Base-by-base conservation (phyloP, 2,329 filamentous ascomycete species). In the Cladosporium sp. region DNA sequence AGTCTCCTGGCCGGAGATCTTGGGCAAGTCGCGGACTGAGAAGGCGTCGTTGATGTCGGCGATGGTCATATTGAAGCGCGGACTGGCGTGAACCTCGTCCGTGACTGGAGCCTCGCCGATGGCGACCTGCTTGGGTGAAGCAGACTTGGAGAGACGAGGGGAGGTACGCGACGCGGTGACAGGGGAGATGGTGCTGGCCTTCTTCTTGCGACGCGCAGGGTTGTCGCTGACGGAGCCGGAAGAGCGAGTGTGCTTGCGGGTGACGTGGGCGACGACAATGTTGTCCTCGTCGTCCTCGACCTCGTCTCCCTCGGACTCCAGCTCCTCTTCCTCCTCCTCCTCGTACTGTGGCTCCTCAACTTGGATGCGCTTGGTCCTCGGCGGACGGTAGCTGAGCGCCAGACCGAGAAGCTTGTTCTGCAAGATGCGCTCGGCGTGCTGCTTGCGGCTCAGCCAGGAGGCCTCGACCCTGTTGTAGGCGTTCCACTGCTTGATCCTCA, bases 1-100 rank as follows among this genome's bases (percentile, higher is more conserved):
- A n/a, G 66, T 65, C 63, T 75, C 73, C 11, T 6, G 14, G 23
- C 61, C 23, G 8, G 66, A 64, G 23, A 64, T 67, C 3, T 63
- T 59, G 11, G 70, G 64, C 16, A 76, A 68, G 11, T 67, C 62
- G 58, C 75, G 74, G 18, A 66, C 64, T 21, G 53, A 49, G 48
- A 76, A 66, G 49, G 74, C 66, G 13, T 59, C 57, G 25, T 71
- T 67, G 61, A 77, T 69, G 58, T 76, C 73, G 30, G 51, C 67
- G 14, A 66, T 46, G 32, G 64, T 67, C 64, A 72, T 67, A 54
- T 71, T 70, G 59, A 66, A 70, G 68, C 76, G 74, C 4, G 72
- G 70, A 61, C 70, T 73, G 25, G 49, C 18, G 13, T 16, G 49
- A 30, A 51, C 53, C 18, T 56, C 49, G 16, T 23, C 25, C 14